Conservation (phyloP, 2,329 filamentous ascomycete species). For the Lasiodiplodia sp. region DNA sequence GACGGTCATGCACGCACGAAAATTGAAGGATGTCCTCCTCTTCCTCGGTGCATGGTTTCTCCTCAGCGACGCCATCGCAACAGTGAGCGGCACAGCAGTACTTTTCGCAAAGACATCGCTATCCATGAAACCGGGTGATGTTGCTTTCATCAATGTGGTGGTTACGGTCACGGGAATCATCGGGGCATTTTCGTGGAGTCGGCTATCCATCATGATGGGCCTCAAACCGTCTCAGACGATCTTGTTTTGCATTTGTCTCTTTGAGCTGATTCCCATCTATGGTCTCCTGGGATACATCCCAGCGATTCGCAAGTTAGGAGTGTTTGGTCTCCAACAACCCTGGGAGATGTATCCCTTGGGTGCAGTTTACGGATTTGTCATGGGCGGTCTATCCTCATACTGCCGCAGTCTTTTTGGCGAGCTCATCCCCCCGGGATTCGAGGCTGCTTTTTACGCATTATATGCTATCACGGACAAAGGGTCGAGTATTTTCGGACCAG, state of each 20-base stretch:
- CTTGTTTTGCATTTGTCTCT: conserved; percentile 85
- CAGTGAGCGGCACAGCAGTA: conserved; percentile 91
- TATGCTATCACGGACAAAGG: conserved; percentile 99
- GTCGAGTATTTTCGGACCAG: conserved; percentile 89
- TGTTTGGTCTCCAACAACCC: conserved; percentile 85
- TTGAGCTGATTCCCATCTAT: conserved; percentile 92
- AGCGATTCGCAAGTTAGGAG: conserved; percentile 74
- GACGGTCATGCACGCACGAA: conserved; percentile 77
- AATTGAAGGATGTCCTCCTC: conserved; percentile 74
- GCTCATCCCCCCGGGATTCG: conserved; percentile 90
- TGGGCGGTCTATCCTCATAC: conserved; percentile 91
- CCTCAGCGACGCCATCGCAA: conserved; percentile 91
- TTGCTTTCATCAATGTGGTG: conserved; percentile 94
- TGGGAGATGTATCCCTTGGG: conserved; percentile 98
- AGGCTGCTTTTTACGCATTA: conserved; percentile 94
- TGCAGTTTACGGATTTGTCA: conserved; percentile 88
- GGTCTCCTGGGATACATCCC: conserved; percentile 88
- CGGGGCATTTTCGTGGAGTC: conserved; percentile 90
- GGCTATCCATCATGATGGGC: conserved; percentile 72
- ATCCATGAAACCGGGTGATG: conserved; percentile 84
- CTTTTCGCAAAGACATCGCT: conserved; percentile 94
- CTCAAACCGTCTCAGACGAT: conserved; percentile 87
- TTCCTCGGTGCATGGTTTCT: conserved; percentile 94
- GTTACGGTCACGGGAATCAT: conserved; percentile 83
- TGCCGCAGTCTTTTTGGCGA: conserved; percentile 93